These are phyloP conservation scores for Boletus hoseneyae DNA, from an alignment of 1,284 basidiomycete species.

Conservation along the genomic window DNA sequence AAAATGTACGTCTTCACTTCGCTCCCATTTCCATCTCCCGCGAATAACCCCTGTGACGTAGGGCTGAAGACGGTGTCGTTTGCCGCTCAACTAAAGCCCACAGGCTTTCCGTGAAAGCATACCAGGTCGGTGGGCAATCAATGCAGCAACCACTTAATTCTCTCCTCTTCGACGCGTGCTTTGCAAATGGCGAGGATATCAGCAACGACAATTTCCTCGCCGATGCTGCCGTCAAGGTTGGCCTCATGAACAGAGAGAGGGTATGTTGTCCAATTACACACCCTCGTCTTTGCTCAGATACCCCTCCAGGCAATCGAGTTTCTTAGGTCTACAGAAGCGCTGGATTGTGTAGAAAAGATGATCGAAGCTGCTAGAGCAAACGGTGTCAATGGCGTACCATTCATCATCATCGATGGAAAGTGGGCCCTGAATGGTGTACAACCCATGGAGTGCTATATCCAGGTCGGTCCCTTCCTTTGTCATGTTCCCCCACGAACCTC, in stretches of 20 bases:
- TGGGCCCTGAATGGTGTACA: conserved; percentile 79
- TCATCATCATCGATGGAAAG: conserved; percentile 74
- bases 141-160: conserved; percentile 58
- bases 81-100: conserved; percentile 68
- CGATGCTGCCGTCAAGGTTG: conserved; percentile 54
- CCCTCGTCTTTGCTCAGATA: not conserved
- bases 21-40: not conserved
- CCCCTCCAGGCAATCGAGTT: conserved; percentile 53
- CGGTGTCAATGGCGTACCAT: conserved; percentile 77
- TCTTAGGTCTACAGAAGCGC: conserved; percentile 63
- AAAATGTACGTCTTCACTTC: conserved; percentile 54
- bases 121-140: conserved; percentile 58
- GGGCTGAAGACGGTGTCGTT: conserved; percentile 57
- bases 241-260: conserved; percentile 60
- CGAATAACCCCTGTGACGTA: conserved; percentile 23
- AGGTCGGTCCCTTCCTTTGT: conserved; percentile 42
- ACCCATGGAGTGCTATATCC: conserved; percentile 64
- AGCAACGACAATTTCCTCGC: conserved; percentile 57
- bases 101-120: conserved; percentile 71
- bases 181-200: conserved; percentile 66
- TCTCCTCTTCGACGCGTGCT: conserved; percentile 63
- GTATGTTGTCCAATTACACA: conserved; percentile 35
- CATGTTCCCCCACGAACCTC: not conserved
- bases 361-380: conserved; percentile 62
- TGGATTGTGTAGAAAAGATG: conserved; percentile 66